These are phyloP conservation scores for Phaffomyces thermotolerans DNA, from an alignment of 805 yeast species.

Conservation along the genomic window DNA sequence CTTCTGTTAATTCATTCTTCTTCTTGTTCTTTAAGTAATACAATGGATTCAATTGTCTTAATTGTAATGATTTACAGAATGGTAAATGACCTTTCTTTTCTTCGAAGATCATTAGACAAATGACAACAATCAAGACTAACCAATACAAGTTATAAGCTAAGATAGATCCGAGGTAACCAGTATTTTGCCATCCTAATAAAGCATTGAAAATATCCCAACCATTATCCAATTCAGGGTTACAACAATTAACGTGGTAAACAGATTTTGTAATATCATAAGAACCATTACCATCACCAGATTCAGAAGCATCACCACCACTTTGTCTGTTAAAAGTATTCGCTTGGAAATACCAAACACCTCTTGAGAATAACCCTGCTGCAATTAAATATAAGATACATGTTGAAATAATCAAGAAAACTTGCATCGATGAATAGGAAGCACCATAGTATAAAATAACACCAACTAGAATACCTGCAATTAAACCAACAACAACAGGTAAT, in stretches of 20 bases:
- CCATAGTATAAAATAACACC: conserved; percentile 74
- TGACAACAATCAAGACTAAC: conserved; percentile 52
- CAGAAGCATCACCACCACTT: conserved; percentile 95
- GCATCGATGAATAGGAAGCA: conserved; percentile 79
- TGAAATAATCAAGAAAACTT: conserved; percentile 77
- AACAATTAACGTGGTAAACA: conserved; percentile 97
- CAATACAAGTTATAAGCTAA: conserved; percentile 86
- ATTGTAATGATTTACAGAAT: conserved; percentile 41
- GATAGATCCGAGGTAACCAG: conserved; percentile 91
- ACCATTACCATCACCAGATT: conserved; percentile 91
- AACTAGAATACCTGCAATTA: conserved; percentile 65
- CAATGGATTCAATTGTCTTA: conserved; percentile 61
- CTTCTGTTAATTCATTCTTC: conserved; percentile 46
- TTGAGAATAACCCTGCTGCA: conserved; percentile 87
- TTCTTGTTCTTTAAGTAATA: conserved; percentile 64
- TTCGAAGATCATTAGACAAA: conserved; percentile 65
- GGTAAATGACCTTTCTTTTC: conserved; percentile 83
- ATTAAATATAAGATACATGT: conserved; percentile 86
- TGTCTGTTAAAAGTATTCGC: conserved; percentile 50
- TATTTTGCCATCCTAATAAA: conserved; percentile 92
- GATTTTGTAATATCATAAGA: conserved; percentile 72
- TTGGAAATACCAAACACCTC: conserved; percentile 90
- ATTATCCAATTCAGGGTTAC: conserved; percentile 84
- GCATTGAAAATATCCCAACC: conserved; percentile 99
- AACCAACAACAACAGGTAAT: conserved; percentile 84